A percentile compares a stretch with the other conserved stretches of the same genome.
Conservation (phyloP, 768 basidiomycete genomes). For the Auriscalpium orientale region DNA sequence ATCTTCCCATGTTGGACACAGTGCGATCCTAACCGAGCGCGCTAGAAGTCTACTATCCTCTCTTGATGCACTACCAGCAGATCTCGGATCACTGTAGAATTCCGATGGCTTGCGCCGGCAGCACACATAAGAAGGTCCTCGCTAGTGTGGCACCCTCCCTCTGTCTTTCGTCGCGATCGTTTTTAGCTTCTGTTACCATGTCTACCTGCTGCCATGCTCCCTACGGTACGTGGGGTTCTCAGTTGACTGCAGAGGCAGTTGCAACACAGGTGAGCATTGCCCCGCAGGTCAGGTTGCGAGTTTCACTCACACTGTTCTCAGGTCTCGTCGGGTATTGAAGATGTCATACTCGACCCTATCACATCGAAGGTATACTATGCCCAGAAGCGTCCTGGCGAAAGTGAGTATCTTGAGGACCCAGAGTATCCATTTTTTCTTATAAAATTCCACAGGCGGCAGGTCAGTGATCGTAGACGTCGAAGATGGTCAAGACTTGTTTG, state of each 20-base stretch:
- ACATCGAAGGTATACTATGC: slow-evolving; percentile 5
- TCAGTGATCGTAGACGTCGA: slow-evolving; percentile 3
- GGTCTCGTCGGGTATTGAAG: slow-evolving; percentile 1
- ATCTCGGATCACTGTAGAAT: too few species aligned
- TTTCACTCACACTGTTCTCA: not conserved
- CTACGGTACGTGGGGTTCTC: not conserved
- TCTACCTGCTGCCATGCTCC: not conserved
- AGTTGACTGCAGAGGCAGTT: not conserved
- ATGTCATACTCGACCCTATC: slow-evolving; percentile 4
- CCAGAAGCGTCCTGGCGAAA: slow-evolving; percentile 5
- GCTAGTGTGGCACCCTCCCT: too few species aligned
- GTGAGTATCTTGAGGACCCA: not conserved
- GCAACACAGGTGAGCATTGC: not conserved
- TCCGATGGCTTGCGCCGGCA: too few species aligned
- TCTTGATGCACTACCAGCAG: too few species aligned
- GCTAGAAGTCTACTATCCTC: too few species aligned
- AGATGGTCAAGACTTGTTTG: slow-evolving; percentile 17
- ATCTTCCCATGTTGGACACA: too few species aligned
- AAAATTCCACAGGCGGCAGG: slow-evolving; percentile 1
- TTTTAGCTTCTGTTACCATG: too few species aligned
- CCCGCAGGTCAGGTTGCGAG: not conserved
- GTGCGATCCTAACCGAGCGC: too few species aligned
- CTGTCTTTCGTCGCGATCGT: too few species aligned
- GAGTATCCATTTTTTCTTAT: not conserved
- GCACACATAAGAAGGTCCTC: too few species aligned